These are phyloP conservation scores for Ceratocystis cubensis DNA, from an alignment of 2,329 filamentous ascomycete genomes.

Conservation along the genomic window DNA sequence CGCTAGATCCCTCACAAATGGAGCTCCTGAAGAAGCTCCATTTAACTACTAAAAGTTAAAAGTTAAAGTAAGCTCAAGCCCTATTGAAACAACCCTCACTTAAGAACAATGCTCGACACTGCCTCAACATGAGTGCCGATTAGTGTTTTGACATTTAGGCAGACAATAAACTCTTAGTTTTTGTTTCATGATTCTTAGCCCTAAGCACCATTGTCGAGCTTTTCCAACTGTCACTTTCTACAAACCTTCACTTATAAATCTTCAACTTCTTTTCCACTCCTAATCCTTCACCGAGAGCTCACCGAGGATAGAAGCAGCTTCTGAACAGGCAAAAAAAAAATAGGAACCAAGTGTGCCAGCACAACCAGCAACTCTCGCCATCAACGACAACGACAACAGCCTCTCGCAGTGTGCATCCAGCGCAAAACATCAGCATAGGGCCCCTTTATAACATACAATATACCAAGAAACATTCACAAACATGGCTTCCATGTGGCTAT, in stretches of 20 bases:
- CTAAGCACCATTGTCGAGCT: neutral
- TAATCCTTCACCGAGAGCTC: neutral
- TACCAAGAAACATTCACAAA: constrained; percentile 25
- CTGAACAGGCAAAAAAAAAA: neutral
- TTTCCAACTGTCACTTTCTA: neutral
- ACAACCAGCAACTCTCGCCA: neutral
- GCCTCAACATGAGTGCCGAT: neutral
- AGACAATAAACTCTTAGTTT: neutral
- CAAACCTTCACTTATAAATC: neutral
- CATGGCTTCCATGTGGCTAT: constrained; percentile 91
- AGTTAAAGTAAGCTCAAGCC: neutral
- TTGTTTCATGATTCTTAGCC: neutral
- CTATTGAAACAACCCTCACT: neutral
- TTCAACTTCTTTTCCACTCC: neutral
- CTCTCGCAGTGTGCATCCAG: neutral
- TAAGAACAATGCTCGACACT: neutral
- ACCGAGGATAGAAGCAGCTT: neutral
- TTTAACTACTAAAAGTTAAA: neutral
- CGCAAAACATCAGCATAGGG: neutral
- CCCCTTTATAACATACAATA: neutral
- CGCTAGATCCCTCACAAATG: neutral
- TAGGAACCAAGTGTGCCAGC: neutral
- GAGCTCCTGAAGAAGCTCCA: neutral
- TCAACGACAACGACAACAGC: neutral
- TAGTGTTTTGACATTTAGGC: neutral